Evolutionary conservation across 202 grass and related monocot genomes (phyloP).

Genomic region (Brachypodium distachyon): DNA sequence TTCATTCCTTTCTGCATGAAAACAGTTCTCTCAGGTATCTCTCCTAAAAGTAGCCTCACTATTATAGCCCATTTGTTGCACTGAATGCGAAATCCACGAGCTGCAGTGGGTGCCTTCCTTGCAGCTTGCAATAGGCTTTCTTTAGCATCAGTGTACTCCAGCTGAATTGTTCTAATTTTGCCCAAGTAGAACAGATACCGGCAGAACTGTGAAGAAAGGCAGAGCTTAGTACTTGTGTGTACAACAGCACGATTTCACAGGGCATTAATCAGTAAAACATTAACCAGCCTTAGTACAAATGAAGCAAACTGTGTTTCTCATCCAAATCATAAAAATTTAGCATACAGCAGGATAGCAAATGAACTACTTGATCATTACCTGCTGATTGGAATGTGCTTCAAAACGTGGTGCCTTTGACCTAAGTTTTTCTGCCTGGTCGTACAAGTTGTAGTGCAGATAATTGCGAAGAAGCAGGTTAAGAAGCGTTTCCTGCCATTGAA

Average conservation of each 20-base stretch:
- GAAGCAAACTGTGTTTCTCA: not conserved
- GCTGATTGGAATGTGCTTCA: slow-evolving; percentile 90
- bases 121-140: slow-evolving; percentile 88
- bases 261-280: not conserved
- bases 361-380: not conserved
- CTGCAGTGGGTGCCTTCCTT: slow-evolving; percentile 64
- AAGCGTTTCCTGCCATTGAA: slow-evolving; percentile 49
- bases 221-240: slow-evolving; percentile 2
- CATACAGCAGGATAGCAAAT: not conserved
- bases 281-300: not conserved
- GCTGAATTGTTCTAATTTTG: slow-evolving; percentile 93
- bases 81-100: slow-evolving; percentile 65
- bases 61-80: slow-evolving; percentile 86
- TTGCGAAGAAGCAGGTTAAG: slow-evolving; percentile 93
- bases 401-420: slow-evolving; percentile 92
- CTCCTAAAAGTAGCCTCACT: slow-evolving; percentile 53
- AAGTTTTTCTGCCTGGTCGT: slow-evolving; percentile 89
- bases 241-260: not conserved
- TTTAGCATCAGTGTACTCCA: slow-evolving; percentile 92
- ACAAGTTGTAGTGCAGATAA: slow-evolving; percentile 96
- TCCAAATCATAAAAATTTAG: not conserved
- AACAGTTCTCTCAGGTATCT: slow-evolving; percentile 73
- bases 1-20: slow-evolving; percentile 96
- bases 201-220: slow-evolving; percentile 50
- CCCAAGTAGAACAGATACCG: slow-evolving; percentile 80